Evolutionary conservation across 2,329 filamentous ascomycete species (phyloP).

Genomic region (Hypoxylon rubiginosum): DNA sequence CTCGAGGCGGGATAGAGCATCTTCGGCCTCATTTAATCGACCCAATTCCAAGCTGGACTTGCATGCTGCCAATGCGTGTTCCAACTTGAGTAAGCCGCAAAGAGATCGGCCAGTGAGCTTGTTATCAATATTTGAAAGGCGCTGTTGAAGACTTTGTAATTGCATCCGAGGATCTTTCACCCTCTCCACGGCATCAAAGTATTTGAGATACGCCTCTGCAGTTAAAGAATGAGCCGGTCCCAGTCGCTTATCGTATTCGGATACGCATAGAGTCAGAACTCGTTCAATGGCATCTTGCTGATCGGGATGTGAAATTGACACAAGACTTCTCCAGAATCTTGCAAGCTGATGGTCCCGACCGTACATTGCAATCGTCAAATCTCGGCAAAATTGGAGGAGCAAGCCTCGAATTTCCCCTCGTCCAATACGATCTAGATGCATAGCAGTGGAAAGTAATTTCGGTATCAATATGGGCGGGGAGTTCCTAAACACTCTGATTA

Average conservation of each 20-base stretch:
- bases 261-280: conserved; percentile 44
- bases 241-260: conserved; percentile 43
- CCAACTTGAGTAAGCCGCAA: conserved; percentile 45
- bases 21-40: conserved; percentile 44
- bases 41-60: conserved; percentile 44
- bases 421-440: conserved; percentile 45
- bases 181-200: conserved; percentile 48
- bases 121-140: conserved; percentile 41
- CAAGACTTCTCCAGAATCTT: conserved; percentile 46
- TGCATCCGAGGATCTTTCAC: conserved; percentile 43
- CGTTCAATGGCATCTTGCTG: conserved; percentile 40
- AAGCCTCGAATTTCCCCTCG: conserved; percentile 47
- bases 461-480: conserved; percentile 48
- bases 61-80: conserved; percentile 47
- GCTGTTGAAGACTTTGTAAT: conserved; percentile 37
- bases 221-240: conserved; percentile 45
- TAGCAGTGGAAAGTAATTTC: conserved; percentile 44
- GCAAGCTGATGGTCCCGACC: conserved; percentile 40
- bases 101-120: conserved; percentile 32
- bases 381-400: conserved; percentile 48
- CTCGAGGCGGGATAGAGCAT: conserved; percentile 42
- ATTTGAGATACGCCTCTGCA: conserved; percentile 46
- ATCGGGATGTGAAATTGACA: conserved; percentile 42
- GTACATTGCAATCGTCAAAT: conserved; percentile 43
- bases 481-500: conserved; percentile 48